Evolutionary conservation across 805 yeast genomes (phyloP).

Genomic region (Candida andamanensis): DNA sequence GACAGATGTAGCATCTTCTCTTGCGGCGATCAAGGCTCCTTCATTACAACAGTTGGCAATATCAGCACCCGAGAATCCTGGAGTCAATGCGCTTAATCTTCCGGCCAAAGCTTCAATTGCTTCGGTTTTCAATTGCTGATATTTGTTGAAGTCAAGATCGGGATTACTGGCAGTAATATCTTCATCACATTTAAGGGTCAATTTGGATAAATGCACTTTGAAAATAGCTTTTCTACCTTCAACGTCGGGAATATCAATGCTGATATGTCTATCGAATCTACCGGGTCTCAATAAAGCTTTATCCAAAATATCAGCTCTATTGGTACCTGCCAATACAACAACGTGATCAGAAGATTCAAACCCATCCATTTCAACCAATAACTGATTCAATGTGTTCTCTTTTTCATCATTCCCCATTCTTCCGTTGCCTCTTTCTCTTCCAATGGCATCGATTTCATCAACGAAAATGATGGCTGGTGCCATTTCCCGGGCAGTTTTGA

Average conservation of each 20-base stretch:
- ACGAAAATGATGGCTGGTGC: slow-evolving; percentile 96
- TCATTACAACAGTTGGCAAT: slow-evolving; percentile 96
- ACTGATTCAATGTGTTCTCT: slow-evolving; percentile 92
- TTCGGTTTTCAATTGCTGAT: slow-evolving; percentile 34
- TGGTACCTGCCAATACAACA: slow-evolving; percentile 96
- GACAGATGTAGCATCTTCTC: slow-evolving; percentile 68
- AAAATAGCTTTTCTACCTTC: slow-evolving; percentile 94
- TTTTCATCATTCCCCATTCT: slow-evolving; percentile 92
- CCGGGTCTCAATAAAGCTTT: slow-evolving; percentile 95
- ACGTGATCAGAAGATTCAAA: slow-evolving; percentile 87
- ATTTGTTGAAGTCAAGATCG: slow-evolving; percentile 32
- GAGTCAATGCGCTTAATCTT: slow-evolving; percentile 89
- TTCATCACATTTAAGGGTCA: slow-evolving; percentile 48
- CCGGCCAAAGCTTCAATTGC: slow-evolving; percentile 61
- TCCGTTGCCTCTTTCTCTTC: slow-evolving; percentile 74
- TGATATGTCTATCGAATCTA: slow-evolving; percentile 90
- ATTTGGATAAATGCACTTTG: slow-evolving; percentile 73
- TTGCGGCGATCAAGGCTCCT: slow-evolving; percentile 95
- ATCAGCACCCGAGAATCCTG: slow-evolving; percentile 98
- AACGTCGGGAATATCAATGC: slow-evolving; percentile 88
- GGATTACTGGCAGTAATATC: slow-evolving; percentile 22
- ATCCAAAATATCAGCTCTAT: slow-evolving; percentile 90
- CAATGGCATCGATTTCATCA: slow-evolving; percentile 99
- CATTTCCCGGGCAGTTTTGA: slow-evolving; percentile 84
- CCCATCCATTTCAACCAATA: slow-evolving; percentile 98